phyloP scores from a whole-genome alignment of 2,329 filamentous ascomycete species.

The Pseudocercospora macadamiae region DNA sequence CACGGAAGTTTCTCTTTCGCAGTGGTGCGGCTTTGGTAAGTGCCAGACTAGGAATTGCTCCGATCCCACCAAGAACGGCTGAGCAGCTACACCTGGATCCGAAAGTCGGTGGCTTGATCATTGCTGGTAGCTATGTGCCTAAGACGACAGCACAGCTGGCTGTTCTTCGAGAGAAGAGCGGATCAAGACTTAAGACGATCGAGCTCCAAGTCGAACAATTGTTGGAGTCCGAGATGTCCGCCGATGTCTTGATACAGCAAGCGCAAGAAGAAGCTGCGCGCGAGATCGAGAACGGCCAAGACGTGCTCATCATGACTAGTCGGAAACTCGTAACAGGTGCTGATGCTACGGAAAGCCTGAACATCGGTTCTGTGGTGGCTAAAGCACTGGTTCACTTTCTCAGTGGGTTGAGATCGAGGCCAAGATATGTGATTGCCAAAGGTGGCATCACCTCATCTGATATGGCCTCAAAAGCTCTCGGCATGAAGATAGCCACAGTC shows the following conservation, averaged over 20 bases:
- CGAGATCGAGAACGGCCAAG: constrained; percentile 48
- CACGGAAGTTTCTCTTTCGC: constrained; percentile 51
- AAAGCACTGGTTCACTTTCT: constrained; percentile 56
- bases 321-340: constrained; percentile 54
- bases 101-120: constrained; percentile 54
- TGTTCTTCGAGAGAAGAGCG: constrained; percentile 44
- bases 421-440: constrained; percentile 62
- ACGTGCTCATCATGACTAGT: constrained; percentile 64
- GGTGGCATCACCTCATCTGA: constrained; percentile 64
- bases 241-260: constrained; percentile 40
- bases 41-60: constrained; percentile 56
- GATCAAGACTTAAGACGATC: constrained; percentile 48
- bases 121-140: constrained; percentile 62
- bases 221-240: constrained; percentile 44
- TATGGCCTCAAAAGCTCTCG: constrained; percentile 60
- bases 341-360: constrained; percentile 55
- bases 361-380: constrained; percentile 59
- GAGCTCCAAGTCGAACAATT: constrained; percentile 55
- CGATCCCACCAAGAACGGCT: constrained; percentile 55
- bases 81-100: constrained; percentile 43
- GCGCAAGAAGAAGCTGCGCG: constrained; percentile 40
- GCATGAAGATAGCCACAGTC: constrained; percentile 57
- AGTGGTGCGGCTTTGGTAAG: constrained; percentile 54
- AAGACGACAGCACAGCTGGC: constrained; percentile 62
- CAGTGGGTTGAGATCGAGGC: constrained; percentile 49